Base-by-base conservation (phyloP, 2,329 filamentous ascomycete species). In the Keithomyces neogunnii region DNA sequence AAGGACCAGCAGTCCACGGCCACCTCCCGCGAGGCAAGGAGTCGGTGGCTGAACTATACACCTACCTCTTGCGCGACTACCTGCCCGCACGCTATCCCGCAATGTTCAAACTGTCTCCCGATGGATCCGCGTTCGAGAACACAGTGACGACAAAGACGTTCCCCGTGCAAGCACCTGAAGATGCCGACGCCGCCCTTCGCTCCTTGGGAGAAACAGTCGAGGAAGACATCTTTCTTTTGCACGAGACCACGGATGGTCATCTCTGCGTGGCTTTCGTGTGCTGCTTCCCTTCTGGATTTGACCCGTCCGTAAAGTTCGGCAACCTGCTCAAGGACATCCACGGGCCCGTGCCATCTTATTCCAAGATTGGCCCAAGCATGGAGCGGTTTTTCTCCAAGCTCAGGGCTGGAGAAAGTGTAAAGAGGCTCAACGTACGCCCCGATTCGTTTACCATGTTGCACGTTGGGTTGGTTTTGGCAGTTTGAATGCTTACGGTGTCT, bases 321-420 rank as follows among this genome's bases (percentile, higher is more conserved):
- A 69, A 71, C 55, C 56, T 70, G 8, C 61, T 81, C 26, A 62
- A 61, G 43, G 74, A 76, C 28, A 75, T 81, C 9, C 78, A 82
- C 51, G 62, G 53, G 13, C 75, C 75, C 0, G 78, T 81, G 38
- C 78, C 78, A 0, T 66, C 67, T 1, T 81, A 79, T 50, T 72
- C 77, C 13, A 79, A 74, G 63, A 79, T 81, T 31, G 76, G 72
- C 0, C 58, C 65, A 0, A 80, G 76, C 53, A 79, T 81, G 76
- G 77, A 81, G 61, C 67, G 70, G 5, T 79, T 75, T 60, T 80
- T 81, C 54, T 57, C 60, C 3, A 70, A 68, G 46, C 48, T 80
- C 0, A 66, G 74, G 50, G 72, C 72, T 1, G 77, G 76, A 0
- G 77, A 69, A 59, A 68, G 64, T 45, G 73, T 73, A 2, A 77